These are phyloP conservation scores for Elaeis oleifera DNA, from an alignment of 202 grass and related monocot genomes.

Conservation along the genomic window DNA sequence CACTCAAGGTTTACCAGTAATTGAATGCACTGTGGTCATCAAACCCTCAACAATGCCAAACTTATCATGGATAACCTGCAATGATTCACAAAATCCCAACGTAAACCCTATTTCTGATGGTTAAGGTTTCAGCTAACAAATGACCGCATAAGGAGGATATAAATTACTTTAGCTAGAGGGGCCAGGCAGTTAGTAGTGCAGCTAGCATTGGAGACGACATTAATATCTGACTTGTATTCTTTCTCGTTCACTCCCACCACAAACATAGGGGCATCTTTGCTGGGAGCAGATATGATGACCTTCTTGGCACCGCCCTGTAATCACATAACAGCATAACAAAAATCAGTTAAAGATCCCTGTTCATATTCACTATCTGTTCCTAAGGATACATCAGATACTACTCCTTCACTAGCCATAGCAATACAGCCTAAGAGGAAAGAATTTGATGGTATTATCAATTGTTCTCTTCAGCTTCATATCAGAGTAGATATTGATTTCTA, in stretches of 20 bases:
- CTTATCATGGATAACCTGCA: slow-evolving; percentile 9
- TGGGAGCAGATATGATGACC: neutral
- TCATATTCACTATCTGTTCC: too few relatives aligned
- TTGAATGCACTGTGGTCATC: slow-evolving; percentile 7
- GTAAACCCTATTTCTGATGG: too few relatives aligned
- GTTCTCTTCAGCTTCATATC: too few relatives aligned
- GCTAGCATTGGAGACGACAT: slow-evolving; percentile 8
- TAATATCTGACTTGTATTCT: neutral
- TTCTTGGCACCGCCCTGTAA: slow-evolving; percentile 14
- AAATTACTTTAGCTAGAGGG: slow-evolving; percentile 1
- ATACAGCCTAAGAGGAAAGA: too few relatives aligned
- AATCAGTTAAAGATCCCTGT: neutral
- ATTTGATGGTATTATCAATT: too few relatives aligned
- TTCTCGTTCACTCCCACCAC: slow-evolving; percentile 10
- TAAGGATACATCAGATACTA: too few relatives aligned
- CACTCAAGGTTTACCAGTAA: neutral
- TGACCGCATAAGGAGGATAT: neutral
- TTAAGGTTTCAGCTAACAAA: too few relatives aligned
- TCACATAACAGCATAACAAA: neutral
- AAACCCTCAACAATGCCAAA: slow-evolving; percentile 11
- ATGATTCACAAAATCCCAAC: too few relatives aligned
- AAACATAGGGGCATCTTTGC: slow-evolving; percentile 14
- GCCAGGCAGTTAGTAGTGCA: slow-evolving; percentile 8
- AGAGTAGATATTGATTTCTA: too few relatives aligned
- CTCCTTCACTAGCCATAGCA: too few relatives aligned